Percentiles rank a stretch among this genome's conserved stretches.
Evolutionary conservation across 2,329 filamentous ascomycete species (phyloP).

Genomic region (Aureobasidium leucospermi): DNA sequence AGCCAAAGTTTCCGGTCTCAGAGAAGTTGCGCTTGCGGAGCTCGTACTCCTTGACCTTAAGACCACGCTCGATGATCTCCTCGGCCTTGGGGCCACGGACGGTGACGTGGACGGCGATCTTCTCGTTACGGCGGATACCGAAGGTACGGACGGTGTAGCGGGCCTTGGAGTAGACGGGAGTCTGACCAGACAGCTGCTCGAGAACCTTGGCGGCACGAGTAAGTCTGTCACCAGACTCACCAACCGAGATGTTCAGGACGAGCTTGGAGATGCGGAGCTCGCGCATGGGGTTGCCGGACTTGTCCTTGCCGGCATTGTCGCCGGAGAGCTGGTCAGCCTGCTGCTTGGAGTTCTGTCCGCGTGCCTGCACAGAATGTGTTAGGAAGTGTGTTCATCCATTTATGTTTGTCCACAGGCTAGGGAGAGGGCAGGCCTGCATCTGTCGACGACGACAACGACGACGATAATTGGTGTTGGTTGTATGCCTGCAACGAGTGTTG

Average conservation of each 20-base stretch:
- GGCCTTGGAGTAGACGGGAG: conserved; percentile 99
- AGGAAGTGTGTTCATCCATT: conserved; percentile 12
- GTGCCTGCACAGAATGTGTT: conserved; percentile 19
- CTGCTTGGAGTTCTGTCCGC: conserved; percentile 47
- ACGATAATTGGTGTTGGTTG: neutral
- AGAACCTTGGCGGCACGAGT: conserved; percentile 99
- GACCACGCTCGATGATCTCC: conserved; percentile 99
- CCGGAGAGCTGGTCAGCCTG: conserved; percentile 34
- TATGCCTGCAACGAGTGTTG: neutral
- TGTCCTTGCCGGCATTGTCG: conserved; percentile 44
- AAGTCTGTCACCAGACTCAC: conserved; percentile 99
- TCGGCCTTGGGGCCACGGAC: conserved; percentile 98
- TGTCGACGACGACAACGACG: conserved; percentile 6
- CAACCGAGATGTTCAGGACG: conserved; percentile 98
- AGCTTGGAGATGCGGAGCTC: conserved; percentile 99
- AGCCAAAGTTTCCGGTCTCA: conserved; percentile 99
- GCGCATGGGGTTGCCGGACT: conserved; percentile 97
- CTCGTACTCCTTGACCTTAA: conserved; percentile 99
- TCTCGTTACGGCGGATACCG: conserved; percentile 99
- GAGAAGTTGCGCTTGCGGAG: conserved; percentile 99
- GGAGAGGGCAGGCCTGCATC: conserved; percentile 14
- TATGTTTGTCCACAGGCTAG: conserved; percentile 10
- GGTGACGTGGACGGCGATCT: conserved; percentile 98
- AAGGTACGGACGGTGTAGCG: conserved; percentile 99
- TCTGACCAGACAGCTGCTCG: conserved; percentile 99